Evolutionary conservation across 2,329 filamentous ascomycete genomes (phyloP), one percentile per base, ranked within the genome.

Genomic region (Alternaria sp.): DNA sequence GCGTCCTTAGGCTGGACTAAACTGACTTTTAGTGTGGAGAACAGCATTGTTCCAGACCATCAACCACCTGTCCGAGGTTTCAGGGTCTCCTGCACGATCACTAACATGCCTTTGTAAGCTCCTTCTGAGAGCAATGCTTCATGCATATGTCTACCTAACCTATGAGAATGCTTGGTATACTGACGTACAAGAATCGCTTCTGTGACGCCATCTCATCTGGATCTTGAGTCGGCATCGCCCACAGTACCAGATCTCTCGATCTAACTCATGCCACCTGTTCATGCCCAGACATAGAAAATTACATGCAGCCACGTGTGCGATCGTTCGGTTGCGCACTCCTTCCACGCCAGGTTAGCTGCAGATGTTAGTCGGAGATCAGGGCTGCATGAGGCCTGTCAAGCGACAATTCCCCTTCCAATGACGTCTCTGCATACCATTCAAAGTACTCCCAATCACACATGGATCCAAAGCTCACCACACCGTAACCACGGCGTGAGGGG

Each of bases 271-370:
- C 46, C 30, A 30, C 38, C 34, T 45, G 38, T 45, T 44, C 40
- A 32, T 34, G 51, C 51, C 34, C 36, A 52, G 45, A 40, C 25
- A 32, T 34, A 16, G 40, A 57, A 40, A 51, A 60, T 60, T 60
- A 56, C 28, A 40, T 30, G 38, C 36, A 54, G 55, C 54, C 63
- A 65, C 63, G 55, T 64, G 65, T 59, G 60, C 44, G 62, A 64
- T 60, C 36, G 57, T 64, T 64, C 63, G 64, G 60, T 58, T 61
- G 54, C 57, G 60, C 63, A 57, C 58, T 63, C 61, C 50, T 54
- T 62, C 60, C 63, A 28, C 36, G 53, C 53, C 53, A 40, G 63
- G 66, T 62, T 69, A 69, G 65, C 59, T 54, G 59, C 45, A 54
- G 63, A 44, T 45, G 53, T 57, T 57, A 65, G 62, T 48, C 63